Evolutionary conservation across 2,329 filamentous ascomycete genomes (phyloP).

Genomic region (Ceratocystis colombiana): DNA sequence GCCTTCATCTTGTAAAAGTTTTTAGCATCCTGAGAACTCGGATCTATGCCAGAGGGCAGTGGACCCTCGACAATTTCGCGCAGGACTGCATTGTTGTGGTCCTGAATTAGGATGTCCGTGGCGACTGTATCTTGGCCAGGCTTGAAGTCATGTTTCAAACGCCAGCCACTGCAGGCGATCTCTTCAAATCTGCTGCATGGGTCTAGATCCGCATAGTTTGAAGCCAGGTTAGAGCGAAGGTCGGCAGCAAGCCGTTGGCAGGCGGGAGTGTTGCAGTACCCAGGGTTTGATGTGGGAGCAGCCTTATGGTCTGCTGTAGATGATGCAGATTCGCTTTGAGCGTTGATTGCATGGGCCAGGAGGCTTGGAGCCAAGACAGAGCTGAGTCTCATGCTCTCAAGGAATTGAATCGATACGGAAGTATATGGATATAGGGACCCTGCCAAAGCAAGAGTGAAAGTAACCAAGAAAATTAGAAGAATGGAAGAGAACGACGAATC

Average conservation of each 20-base stretch:
- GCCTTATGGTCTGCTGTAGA: too few relatives aligned
- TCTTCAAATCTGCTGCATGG: constrained; percentile 60
- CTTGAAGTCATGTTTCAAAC: constrained; percentile 52
- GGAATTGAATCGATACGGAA: too few relatives aligned
- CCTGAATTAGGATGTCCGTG: constrained; percentile 50
- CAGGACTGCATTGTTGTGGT: constrained; percentile 48
- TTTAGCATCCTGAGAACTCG: constrained; percentile 40
- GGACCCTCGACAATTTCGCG: constrained; percentile 54
- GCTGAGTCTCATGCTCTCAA: background rate
- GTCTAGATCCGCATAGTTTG: constrained; percentile 50
- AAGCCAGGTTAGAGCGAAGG: constrained; percentile 30
- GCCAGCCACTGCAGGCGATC: constrained; percentile 58
- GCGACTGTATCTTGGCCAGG: constrained; percentile 53
- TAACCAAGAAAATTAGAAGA: too few relatives aligned
- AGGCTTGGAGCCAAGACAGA: background rate
- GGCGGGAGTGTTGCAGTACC: constrained; percentile 29
- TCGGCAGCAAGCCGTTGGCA: constrained; percentile 32
- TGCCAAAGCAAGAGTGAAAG: too few relatives aligned
- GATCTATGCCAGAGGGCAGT: constrained; percentile 36
- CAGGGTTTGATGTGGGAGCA: background rate
- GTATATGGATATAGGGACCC: too few relatives aligned
- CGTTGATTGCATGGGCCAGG: background rate
- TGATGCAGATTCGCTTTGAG: background rate
- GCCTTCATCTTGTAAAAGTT: constrained; percentile 58
- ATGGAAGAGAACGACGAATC: too few relatives aligned